Evolutionary conservation across 2,329 filamentous ascomycete species (phyloP).

Genomic region (Chrysoporthe cubensis): DNA sequence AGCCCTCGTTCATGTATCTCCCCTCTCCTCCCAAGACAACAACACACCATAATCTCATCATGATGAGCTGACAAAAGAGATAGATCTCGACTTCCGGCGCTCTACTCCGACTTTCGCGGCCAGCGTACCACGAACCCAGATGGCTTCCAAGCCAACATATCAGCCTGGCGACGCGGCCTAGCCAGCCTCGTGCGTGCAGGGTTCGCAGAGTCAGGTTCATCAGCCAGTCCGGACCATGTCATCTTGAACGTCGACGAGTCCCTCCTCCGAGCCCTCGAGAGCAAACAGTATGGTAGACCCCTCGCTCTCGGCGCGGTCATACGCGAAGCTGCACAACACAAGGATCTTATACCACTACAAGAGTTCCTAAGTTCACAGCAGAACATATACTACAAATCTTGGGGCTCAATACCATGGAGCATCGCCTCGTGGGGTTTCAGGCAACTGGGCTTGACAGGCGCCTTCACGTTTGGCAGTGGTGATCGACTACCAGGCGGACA

Average conservation of each 20-base stretch:
- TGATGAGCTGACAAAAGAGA: slow-evolving; percentile 15
- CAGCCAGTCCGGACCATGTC: slow-evolving; percentile 50
- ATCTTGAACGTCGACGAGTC: slow-evolving; percentile 61
- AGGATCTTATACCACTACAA: slow-evolving; percentile 70
- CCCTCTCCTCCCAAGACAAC: not conserved
- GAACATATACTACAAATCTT: slow-evolving; percentile 73
- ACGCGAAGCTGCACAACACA: slow-evolving; percentile 70
- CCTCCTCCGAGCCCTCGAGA: slow-evolving; percentile 73
- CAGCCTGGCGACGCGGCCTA: slow-evolving; percentile 41
- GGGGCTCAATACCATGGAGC: slow-evolving; percentile 71
- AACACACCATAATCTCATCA: not conserved
- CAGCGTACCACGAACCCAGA: slow-evolving; percentile 34
- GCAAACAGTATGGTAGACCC: slow-evolving; percentile 78
- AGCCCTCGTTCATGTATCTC: not conserved
- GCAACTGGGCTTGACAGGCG: slow-evolving; percentile 66
- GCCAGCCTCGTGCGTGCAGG: slow-evolving; percentile 38
- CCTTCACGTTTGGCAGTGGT: slow-evolving; percentile 42
- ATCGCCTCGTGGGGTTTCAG: slow-evolving; percentile 76
- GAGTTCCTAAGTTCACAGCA: slow-evolving; percentile 68
- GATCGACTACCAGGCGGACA: slow-evolving; percentile 63
- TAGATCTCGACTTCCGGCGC: slow-evolving; percentile 35
- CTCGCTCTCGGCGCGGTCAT: slow-evolving; percentile 80
- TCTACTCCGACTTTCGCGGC: slow-evolving; percentile 36
- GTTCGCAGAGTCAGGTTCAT: slow-evolving; percentile 31
- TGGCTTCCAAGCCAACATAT: slow-evolving; percentile 39